A percentile compares a stretch with the other conserved stretches of the same genome.
phyloP scores from a whole-genome alignment of 2,329 filamentous ascomycete species.

The Scytalidium sp. region DNA sequence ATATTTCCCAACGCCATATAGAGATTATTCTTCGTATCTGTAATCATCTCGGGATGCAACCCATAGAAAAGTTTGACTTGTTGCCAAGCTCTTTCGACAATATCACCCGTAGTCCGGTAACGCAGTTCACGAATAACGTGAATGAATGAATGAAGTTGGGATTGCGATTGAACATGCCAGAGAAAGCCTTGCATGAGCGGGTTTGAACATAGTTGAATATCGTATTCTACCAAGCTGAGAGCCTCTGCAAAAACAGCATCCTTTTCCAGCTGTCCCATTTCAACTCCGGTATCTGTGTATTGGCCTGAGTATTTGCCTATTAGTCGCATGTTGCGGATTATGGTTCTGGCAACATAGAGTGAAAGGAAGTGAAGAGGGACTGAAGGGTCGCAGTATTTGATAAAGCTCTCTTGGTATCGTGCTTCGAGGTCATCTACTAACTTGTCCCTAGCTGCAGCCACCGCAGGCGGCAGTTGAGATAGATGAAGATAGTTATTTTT shows the following conservation, averaged over 20 bases:
- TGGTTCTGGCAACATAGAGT: constrained; percentile 22
- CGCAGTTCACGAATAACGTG: constrained; percentile 32
- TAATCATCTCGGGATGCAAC: constrained; percentile 24
- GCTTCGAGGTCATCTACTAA: constrained; percentile 24
- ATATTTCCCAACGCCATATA: constrained; percentile 26
- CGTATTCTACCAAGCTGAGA: constrained; percentile 33
- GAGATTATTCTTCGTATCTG: constrained; percentile 22
- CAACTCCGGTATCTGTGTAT: constrained; percentile 24
- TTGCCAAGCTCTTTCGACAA: constrained; percentile 28
- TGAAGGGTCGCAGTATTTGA: constrained; percentile 38
- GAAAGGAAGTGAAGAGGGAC: constrained; percentile 34
- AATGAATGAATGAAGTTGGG: constrained; percentile 32
- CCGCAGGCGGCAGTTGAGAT: neutral
- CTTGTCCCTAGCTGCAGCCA: constrained; percentile 20
- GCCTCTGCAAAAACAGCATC: constrained; percentile 30
- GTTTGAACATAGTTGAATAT: constrained; percentile 25
- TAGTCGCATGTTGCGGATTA: constrained; percentile 27
- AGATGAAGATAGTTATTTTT: neutral
- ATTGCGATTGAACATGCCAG: constrained; percentile 32
- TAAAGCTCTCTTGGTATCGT: constrained; percentile 36
- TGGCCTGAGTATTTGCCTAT: constrained; percentile 30
- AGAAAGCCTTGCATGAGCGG: constrained; percentile 25
- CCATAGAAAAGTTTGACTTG: constrained; percentile 25
- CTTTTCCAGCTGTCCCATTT: constrained; percentile 28
- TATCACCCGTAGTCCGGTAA: constrained; percentile 22